Conservation (phyloP, 768 basidiomycete species). For the Dioszegia hungarica region DNA sequence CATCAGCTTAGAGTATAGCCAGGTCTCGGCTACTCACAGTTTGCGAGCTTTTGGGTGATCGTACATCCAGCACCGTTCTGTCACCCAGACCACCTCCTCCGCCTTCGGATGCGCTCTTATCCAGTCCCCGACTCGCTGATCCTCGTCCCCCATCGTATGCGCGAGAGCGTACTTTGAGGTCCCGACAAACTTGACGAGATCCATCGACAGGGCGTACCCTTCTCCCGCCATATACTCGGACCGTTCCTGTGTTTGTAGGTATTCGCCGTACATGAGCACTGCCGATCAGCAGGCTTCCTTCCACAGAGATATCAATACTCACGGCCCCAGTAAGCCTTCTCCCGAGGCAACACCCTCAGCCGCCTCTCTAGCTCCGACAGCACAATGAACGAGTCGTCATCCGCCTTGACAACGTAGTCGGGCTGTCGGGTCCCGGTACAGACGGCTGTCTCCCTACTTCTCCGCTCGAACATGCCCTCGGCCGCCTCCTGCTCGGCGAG, state of each 20-base stretch:
- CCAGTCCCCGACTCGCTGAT: conserved; percentile 85
- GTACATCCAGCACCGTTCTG: conserved; percentile 95
- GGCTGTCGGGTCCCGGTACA: conserved; percentile 56
- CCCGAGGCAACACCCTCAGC: conserved; percentile 69
- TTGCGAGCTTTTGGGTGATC: conserved; percentile 93
- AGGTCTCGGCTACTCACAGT: conserved; percentile 58
- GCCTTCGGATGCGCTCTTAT: conserved; percentile 72
- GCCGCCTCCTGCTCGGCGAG: no score
- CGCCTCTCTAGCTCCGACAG: conserved; percentile 89
- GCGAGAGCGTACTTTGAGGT: conserved; percentile 64
- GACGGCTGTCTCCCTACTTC: conserved; percentile 7
- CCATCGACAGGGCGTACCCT: conserved; percentile 82
- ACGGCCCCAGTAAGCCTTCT: conserved; percentile 50
- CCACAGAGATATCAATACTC: conserved; percentile 21
- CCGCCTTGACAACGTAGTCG: conserved; percentile 87
- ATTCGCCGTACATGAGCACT: conserved; percentile 2
- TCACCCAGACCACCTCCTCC: conserved; percentile 75
- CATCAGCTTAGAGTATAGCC: conserved; percentile 6
- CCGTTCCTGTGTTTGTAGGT: neutral
- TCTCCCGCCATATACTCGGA: conserved; percentile 84
- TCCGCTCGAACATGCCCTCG: conserved; percentile 50
- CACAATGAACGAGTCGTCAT: conserved; percentile 94
- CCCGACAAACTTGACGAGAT: conserved; percentile 81
- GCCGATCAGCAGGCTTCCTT: neutral
- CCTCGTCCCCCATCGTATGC: conserved; percentile 75